A percentile compares a stretch with the other conserved stretches of the same genome.
Evolutionary conservation across 1,284 basidiomycete genomes (phyloP).

Genomic region (Puccinia coronata): DNA sequence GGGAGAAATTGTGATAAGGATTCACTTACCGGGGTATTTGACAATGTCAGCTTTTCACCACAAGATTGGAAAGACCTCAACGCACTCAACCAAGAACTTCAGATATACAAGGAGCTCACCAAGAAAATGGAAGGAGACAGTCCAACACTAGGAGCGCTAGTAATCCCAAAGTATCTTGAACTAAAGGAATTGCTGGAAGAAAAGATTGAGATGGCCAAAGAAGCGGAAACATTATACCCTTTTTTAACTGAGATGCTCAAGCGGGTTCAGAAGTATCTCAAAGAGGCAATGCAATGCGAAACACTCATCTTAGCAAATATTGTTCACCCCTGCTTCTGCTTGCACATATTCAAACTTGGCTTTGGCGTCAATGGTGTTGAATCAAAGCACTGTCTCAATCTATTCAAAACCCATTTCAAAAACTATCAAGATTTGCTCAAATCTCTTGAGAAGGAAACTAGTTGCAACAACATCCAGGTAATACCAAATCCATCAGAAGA

Average conservation of each 20-base stretch:
- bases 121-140: neutral
- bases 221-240: neutral
- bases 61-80: constrained; percentile 4
- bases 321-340: constrained; percentile 3
- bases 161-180: neutral
- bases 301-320: neutral
- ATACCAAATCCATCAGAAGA: neutral
- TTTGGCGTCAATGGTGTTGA: neutral
- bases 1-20: neutral
- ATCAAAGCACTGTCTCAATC: neutral
- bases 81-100: neutral
- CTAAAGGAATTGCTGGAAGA: neutral
- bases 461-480: neutral
- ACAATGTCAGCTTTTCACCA: neutral
- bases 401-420: no score
- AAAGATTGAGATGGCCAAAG: neutral
- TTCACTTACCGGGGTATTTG: neutral
- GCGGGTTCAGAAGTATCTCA: constrained; percentile 1
- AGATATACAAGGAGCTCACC: neutral
- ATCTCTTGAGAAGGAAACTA: neutral
- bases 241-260: neutral
- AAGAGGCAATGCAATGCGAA: constrained; percentile 9
- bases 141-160: neutral
- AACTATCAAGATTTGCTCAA: neutral
- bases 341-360: neutral